Evolutionary conservation across 768 basidiomycete genomes (phyloP), one percentile per base, ranked within the genome.

Genomic region (Phaeotremella fagi): DNA sequence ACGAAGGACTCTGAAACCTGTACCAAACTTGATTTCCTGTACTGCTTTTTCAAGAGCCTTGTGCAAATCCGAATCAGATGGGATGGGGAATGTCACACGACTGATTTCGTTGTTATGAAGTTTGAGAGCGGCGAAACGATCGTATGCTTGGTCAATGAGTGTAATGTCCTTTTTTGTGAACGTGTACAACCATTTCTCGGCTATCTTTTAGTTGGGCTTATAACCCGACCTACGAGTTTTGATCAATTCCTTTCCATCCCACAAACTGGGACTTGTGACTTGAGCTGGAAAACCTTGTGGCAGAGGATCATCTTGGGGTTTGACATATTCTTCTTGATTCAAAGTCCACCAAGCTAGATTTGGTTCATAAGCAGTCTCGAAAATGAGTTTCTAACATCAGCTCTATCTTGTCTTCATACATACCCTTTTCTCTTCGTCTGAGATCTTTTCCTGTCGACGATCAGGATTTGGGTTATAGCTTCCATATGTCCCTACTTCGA

Each of bases 1-100:
- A 9, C 59, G 52, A 11, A 64, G 46, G 3, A 64, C 62, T 20
- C 59, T 48, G 27, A 64, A 52, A 11, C 62, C 62, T 7, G 60
- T 53, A 4, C 62, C 62, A 35, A 27, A 28, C n/a, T 58, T 53
- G 48, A 64, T 48, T 52, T 64, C 62, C 25, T 54, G 20, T 3
- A 37, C 20, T 3, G 53, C 45, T 1, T 48, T 22, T 20, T 36
- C 35, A 4, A 64, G 53, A 11, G 48, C 55, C 6, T 42, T 35
- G 33, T 52, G 36, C 1, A 64, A 38, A 7, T 16, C 16, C 16
- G 54, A 46, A 5, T 49, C 52, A 4, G n/a, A 11, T 2, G 55
- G 48, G 11, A 63, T 52, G 15, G 61, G 61, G 45, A 60, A 63
- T 12, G 57, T 63, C 4, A 25, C 43, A 16, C 27, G 35, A 12